Percentiles rank a stretch among this genome's conserved stretches.
phyloP scores from a whole-genome alignment of 768 basidiomycete species.

The Gyrodon lividus region DNA sequence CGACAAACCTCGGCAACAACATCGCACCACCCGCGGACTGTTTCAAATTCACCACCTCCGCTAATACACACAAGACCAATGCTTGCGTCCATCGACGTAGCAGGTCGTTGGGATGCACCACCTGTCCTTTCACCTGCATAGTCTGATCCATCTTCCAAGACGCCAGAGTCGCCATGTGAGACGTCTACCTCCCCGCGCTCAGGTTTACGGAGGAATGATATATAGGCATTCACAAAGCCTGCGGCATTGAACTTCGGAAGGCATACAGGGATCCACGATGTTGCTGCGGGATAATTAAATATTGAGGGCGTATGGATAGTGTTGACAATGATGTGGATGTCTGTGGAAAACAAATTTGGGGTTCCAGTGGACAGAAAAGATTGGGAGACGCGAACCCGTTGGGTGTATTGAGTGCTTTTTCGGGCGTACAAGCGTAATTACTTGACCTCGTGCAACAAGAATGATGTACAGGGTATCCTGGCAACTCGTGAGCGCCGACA shows the following conservation, averaged over 20 bases:
- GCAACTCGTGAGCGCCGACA: not conserved
- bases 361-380: not conserved
- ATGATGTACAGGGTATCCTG: constrained; percentile 92
- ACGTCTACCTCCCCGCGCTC: constrained; percentile 16
- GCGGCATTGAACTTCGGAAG: constrained; percentile 90
- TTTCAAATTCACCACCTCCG: constrained; percentile 80
- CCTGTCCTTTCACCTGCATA: not conserved
- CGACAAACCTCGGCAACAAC: constrained; percentile 54
- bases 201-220: constrained; percentile 61
- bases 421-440: constrained; percentile 86
- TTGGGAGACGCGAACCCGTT: constrained; percentile 52
- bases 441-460: constrained; percentile 71
- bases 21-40: constrained; percentile 76
- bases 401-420: constrained; percentile 95
- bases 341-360: constrained; percentile 30
- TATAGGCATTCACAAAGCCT: constrained; percentile 90
- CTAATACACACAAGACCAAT: constrained; percentile 80
- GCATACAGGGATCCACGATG: constrained; percentile 94
- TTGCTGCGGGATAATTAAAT: constrained; percentile 71
- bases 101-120: constrained; percentile 6
- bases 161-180: not conserved
- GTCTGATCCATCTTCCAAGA: constrained; percentile 2
- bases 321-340: constrained; percentile 91
- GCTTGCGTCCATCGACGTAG: constrained; percentile 32
- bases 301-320: constrained; percentile 84